Percentiles rank a stretch among this genome's conserved stretches.
phyloP scores from a whole-genome alignment of 352 stramenopile genomes.

The Pythium rishiriense region DNA sequence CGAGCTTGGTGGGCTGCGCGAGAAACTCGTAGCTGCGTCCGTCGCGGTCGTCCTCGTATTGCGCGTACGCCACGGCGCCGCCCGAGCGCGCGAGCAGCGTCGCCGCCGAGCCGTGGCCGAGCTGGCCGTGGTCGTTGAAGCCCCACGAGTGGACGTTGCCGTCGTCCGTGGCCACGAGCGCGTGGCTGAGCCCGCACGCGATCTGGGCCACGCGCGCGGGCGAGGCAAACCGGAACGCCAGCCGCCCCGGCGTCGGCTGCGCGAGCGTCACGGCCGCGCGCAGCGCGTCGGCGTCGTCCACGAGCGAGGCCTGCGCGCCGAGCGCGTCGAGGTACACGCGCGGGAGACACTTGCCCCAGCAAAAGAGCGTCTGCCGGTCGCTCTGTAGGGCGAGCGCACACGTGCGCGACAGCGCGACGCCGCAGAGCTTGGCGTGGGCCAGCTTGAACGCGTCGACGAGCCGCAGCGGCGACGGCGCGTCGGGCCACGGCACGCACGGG shows the following conservation, averaged over 20 bases:
- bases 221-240: slow-evolving; percentile 36
- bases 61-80: slow-evolving; percentile 34
- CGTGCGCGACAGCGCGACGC: slow-evolving; percentile 41
- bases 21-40: slow-evolving; percentile 50
- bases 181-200: slow-evolving; percentile 58
- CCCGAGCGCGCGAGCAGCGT: slow-evolving; percentile 49
- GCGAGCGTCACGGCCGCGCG: slow-evolving; percentile 10
- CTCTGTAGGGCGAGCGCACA: slow-evolving; percentile 47
- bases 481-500: slow-evolving; percentile 29
- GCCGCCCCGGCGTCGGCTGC: slow-evolving; percentile 25
- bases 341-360: slow-evolving; percentile 55
- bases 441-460: slow-evolving; percentile 53
- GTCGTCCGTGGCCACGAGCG: slow-evolving; percentile 47
- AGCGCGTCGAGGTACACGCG: slow-evolving; percentile 30
- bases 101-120: slow-evolving; percentile 54
- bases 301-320: slow-evolving; percentile 17
- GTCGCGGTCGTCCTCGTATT: slow-evolving; percentile 55
- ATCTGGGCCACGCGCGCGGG: slow-evolving; percentile 28
- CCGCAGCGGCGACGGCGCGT: slow-evolving; percentile 26
- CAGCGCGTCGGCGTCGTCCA: slow-evolving; percentile 10
- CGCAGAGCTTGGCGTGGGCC: slow-evolving; percentile 36
- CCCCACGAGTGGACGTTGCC: slow-evolving; percentile 75
- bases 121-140: slow-evolving; percentile 77
- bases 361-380: slow-evolving; percentile 47
- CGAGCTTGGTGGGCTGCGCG: slow-evolving; percentile 39